Evolutionary conservation across 148 eudicot species (phyloP), one percentile per base, ranked within the genome.

Genomic region (Arbutus unedo): DNA sequence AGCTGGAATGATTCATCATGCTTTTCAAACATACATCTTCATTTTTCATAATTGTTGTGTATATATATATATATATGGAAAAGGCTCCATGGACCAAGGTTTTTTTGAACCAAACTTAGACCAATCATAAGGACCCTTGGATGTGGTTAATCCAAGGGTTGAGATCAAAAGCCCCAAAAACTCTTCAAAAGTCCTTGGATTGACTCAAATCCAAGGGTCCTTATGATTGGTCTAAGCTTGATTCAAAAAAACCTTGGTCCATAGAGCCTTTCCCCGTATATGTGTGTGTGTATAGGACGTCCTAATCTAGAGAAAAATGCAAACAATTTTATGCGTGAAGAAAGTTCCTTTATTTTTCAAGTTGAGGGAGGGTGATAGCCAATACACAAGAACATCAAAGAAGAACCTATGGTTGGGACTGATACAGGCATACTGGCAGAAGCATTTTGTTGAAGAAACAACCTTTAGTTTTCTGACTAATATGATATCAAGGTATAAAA

Each of bases 321-420:
- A 60, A 0, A 8, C 67, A 21, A 60, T 60, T n/a, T 57, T 60
- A 60, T n/a, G 3, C 21, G 21, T n/a, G n/a, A n/a, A n/a, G n/a
- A n/a, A n/a, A n/a, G n/a, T n/a, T 10, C 5, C 9, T 41, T 25
- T 10, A 64, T 64, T 64, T 64, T 23, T 23, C 70, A 21, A 23
- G 70, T 64, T 64, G 70, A 64, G 70, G 62, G 70, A 64, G 23
- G 70, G 31, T 64, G 70, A 64, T 64, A 64, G 70, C 4, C 14
- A 0, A 23, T 64, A 23, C 38, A 41, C 21, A 9, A 25, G 23
- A 64, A 25, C 15, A 64, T 8, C 41, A 64, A 23, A 23, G 70
- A 23, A 64, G 41, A 64, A 23, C 70, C 41, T 64, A 64, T 23
- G 70, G 9, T 23, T 23, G 23, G 70, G 1, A 64, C 70, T 64